A percentile compares a stretch with the other conserved stretches of the same genome.
These are phyloP conservation scores for Talaromyces adpressus DNA, from an alignment of 495 filamentous ascomycete genomes.

Conservation along the genomic window DNA sequence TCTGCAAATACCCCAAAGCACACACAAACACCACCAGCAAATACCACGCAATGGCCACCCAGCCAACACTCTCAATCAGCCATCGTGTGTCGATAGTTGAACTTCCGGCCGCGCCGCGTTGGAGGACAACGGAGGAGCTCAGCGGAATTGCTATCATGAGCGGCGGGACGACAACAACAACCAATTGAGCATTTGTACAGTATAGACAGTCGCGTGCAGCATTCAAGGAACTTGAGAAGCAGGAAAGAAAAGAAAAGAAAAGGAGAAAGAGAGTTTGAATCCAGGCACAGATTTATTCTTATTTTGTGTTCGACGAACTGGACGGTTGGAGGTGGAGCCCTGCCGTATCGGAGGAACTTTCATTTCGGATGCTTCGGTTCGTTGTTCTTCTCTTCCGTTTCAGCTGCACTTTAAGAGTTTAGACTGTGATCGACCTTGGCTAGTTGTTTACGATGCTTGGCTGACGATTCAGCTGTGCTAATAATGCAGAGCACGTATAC, in stretches of 20 bases:
- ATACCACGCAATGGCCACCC: slow-evolving; percentile 55
- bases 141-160: slow-evolving; percentile 9
- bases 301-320: neutral
- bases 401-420: neutral
- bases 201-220: neutral
- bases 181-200: neutral
- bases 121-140: slow-evolving; percentile 8
- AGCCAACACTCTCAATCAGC: slow-evolving; percentile 23
- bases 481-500: too few relatives aligned
- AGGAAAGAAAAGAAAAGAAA: neutral
- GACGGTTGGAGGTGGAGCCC: neutral
- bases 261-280: neutral
- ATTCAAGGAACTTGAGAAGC: neutral
- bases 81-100: slow-evolving; percentile 74
- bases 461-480: neutral
- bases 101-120: slow-evolving; percentile 46
- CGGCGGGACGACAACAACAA: slow-evolving; percentile 4
- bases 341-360: neutral
- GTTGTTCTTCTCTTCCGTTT: neutral
- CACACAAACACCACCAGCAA: slow-evolving; percentile 46
- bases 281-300: neutral
- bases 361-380: slow-evolving; percentile 4
- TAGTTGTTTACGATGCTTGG: neutral
- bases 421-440: neutral
- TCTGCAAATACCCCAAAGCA: slow-evolving; percentile 50